A percentile compares a stretch with the other conserved stretches of the same genome.
phyloP scores from a whole-genome alignment of 2,329 filamentous ascomycete genomes.

The Diaporthe amygdali region DNA sequence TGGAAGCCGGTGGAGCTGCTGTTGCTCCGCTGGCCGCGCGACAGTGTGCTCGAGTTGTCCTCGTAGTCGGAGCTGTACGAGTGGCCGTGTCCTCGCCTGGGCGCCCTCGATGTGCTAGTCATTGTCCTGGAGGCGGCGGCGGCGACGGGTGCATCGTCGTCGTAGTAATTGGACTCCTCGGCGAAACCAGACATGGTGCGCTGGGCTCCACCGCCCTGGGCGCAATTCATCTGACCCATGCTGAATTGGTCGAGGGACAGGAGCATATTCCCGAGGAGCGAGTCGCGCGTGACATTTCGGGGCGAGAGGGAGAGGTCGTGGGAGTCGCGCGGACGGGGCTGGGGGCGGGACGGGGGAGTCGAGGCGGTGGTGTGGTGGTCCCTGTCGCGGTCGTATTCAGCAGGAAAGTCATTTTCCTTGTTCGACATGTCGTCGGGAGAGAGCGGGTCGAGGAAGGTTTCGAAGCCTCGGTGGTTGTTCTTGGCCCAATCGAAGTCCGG shows the following conservation, averaged over 20 bases:
- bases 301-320: conserved; percentile 87
- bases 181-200: conserved; percentile 33
- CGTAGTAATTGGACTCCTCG: conserved; percentile 34
- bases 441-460: conserved; percentile 45
- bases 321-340: conserved; percentile 61
- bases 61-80: conserved; percentile 70
- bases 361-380: conserved; percentile 31
- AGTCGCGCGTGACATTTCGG: conserved; percentile 80
- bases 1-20: conserved; percentile 70
- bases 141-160: conserved; percentile 36
- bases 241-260: conserved; percentile 88
- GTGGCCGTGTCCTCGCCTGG: conserved; percentile 46
- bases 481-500: conserved; percentile 19
- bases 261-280: conserved; percentile 94
- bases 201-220: conserved; percentile 28
- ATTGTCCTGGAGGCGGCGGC: conserved; percentile 31
- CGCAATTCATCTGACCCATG: conserved; percentile 49
- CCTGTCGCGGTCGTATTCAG: conserved; percentile 27
- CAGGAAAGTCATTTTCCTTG: conserved; percentile 36
- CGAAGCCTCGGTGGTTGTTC: conserved; percentile 37
- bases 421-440: conserved; percentile 44
- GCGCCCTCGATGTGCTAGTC: conserved; percentile 33
- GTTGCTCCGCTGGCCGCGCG: conserved; percentile 74
- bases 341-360: conserved; percentile 32
- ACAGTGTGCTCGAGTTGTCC: conserved; percentile 52